These are phyloP conservation scores for Cyclotella distinguenda DNA, from an alignment of 108 stramenopile species.

Conservation along the genomic window DNA sequence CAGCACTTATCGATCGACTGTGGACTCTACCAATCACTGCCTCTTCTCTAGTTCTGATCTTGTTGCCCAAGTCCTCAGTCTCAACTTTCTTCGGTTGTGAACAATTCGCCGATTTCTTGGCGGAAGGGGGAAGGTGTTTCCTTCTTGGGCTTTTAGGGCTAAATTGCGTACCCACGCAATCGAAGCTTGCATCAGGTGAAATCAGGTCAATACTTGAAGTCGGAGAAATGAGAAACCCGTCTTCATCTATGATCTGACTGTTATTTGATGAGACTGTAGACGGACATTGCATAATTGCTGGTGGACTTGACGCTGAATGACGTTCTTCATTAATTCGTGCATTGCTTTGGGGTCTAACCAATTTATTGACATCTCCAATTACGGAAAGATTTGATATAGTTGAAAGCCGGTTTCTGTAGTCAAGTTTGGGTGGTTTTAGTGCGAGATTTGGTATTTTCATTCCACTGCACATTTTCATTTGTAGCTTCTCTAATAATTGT, in stretches of 20 bases:
- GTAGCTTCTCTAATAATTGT: background rate
- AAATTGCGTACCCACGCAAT: background rate
- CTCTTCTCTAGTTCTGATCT: no score
- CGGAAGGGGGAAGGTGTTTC: no score
- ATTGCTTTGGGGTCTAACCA: conserved; percentile 1
- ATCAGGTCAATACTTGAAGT: conserved; percentile 3
- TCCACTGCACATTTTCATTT: background rate
- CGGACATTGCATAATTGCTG: background rate
- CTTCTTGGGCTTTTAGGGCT: background rate
- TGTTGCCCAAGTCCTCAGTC: no score
- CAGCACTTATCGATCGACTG: no score
- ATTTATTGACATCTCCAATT: conserved; percentile 8
- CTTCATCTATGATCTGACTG: conserved; percentile 12
- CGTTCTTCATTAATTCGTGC: background rate
- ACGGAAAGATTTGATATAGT: conserved; percentile 3
- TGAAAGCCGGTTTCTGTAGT: conserved; percentile 1
- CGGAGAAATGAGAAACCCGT: conserved; percentile 12
- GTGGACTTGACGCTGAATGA: background rate
- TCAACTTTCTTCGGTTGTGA: no score
- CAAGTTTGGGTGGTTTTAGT: background rate
- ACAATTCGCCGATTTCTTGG: no score
- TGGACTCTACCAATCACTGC: no score
- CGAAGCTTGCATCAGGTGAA: conserved; percentile 1
- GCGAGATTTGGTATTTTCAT: conserved; percentile 7
- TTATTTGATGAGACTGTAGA: conserved; percentile 7